Base-by-base conservation (phyloP, 2,329 filamentous ascomycete species). In the Verticillium longisporum region DNA sequence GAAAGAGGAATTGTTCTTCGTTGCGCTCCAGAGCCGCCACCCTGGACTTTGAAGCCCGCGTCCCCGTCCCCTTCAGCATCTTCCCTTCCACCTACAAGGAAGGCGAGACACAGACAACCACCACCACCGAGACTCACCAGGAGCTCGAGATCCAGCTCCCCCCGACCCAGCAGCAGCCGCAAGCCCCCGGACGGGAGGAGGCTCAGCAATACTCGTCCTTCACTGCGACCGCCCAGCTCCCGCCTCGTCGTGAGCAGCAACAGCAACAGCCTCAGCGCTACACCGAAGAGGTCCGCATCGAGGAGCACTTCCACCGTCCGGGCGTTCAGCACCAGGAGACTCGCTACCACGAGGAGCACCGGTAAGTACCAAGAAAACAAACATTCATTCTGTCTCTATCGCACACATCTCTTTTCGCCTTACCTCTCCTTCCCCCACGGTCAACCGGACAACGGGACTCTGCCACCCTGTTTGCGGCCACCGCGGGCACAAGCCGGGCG, bases 41-140 rank as follows among this genome's bases (percentile, higher is more conserved):
- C 85, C 93, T 97, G 93, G 93, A 97, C 91, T 97, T 96, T 95
- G 93, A 97, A 90, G 92, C 93, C 83, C 91, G 92, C 82, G 91
- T 97, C 82, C 92, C 94, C 85, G 95, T 98, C 82, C 94, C 94
- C 83, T 96, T 97, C 88, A 97, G 92, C 91, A 90, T 97, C 90
- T 97, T 98, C 88, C 94, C 94, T 84, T 97, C 92, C 80, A 91
- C 92, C 81, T 98, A 97, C 87, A 87, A 90, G 78, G 83, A 83
- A 77, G 76, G 75, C 73, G 76, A 72, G 63, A 73, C 71, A 60
- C 64, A 68, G 61, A 72, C 70, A 53, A 59, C 62, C 41, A 61
- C 64, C 36, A 33, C 77, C 67, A 74, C 83, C 81, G 82, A 83
- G 78, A 83, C 80, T 74, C 87, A 92, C 87, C 88, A 94, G 88